Evolutionary conservation across 1,284 basidiomycete species (phyloP).

Genomic region (Apiotrichum sp.): DNA sequence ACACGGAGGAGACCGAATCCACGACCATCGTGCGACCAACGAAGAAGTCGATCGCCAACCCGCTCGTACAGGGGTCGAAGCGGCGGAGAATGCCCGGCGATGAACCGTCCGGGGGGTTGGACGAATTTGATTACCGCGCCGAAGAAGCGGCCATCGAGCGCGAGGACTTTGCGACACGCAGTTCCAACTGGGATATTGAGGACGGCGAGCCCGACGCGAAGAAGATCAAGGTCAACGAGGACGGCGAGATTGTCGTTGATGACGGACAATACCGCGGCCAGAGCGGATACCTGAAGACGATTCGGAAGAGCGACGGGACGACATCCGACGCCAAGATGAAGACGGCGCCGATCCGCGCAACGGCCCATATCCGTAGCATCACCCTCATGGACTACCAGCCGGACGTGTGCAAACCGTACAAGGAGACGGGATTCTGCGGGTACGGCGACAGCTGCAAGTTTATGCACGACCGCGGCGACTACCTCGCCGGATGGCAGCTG

Average conservation of each 20-base stretch:
- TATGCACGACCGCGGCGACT: constrained; percentile 70
- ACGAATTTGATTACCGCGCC: constrained; percentile 55
- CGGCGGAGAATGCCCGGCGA: constrained; percentile 64
- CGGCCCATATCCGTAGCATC: constrained; percentile 84
- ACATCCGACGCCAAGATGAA: constrained; percentile 76
- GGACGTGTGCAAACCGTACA: constrained; percentile 99
- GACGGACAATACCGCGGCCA: constrained; percentile 87
- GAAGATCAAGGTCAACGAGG: constrained; percentile 43
- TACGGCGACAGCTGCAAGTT: constrained; percentile 99
- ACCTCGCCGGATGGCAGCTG: constrained; percentile 96
- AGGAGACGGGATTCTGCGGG: constrained; percentile 98
- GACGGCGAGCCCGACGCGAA: constrained; percentile 16
- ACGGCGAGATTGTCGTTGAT: constrained; percentile 50
- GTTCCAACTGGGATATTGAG: constrained; percentile 49
- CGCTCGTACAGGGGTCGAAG: constrained; percentile 79
- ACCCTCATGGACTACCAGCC: constrained; percentile 98
- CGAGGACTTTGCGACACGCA: constrained; percentile 45
- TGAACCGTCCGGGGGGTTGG: constrained; percentile 54
- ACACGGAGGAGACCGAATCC: constrained; percentile 16
- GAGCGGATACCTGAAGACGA: constrained; percentile 70
- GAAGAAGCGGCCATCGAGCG: constrained; percentile 30
- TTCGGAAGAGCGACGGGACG: constrained; percentile 63
- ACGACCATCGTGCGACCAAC: constrained; percentile 62
- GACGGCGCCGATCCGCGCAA: constrained; percentile 71
- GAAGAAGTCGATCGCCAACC: constrained; percentile 59